A percentile compares a stretch with the other conserved stretches of the same genome.
phyloP scores from a whole-genome alignment of 2,329 filamentous ascomycete genomes.

The Bipolaris sorokiniana region DNA sequence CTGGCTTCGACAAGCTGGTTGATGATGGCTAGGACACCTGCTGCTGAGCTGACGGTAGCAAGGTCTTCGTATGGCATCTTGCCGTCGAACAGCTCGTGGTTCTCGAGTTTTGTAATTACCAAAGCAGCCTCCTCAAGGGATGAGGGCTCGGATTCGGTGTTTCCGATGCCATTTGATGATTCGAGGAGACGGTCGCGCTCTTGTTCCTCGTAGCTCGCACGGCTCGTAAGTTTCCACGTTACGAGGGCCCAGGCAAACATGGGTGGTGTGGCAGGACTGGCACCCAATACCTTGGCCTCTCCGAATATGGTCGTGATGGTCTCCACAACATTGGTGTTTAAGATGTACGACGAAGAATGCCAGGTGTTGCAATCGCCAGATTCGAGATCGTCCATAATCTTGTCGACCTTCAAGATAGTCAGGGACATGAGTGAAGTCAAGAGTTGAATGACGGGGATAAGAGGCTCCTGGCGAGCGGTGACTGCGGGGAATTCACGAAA shows the following conservation, averaged over 20 bases:
- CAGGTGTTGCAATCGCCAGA: constrained; percentile 34
- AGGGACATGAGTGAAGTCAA: constrained; percentile 74
- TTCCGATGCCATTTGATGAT: constrained; percentile 19
- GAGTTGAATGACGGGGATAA: constrained; percentile 70
- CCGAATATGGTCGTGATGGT: constrained; percentile 76
- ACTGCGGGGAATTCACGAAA: constrained; percentile 65
- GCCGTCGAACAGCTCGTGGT: constrained; percentile 35
- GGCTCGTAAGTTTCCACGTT: constrained; percentile 33
- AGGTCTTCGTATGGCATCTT: constrained; percentile 35
- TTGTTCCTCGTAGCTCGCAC: constrained; percentile 33
- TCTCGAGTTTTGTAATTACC: constrained; percentile 31
- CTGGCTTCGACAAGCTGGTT: constrained; percentile 34
- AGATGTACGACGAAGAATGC: constrained; percentile 65
- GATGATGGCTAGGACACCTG: constrained; percentile 35
- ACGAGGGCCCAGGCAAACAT: constrained; percentile 84
- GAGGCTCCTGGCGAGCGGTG: constrained; percentile 45
- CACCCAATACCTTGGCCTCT: constrained; percentile 58
- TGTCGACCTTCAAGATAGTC: constrained; percentile 71
- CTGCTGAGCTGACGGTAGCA: constrained; percentile 32
- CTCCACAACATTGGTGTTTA: constrained; percentile 71
- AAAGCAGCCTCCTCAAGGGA: constrained; percentile 38
- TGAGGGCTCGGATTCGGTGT: constrained; percentile 22
- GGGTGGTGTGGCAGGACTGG: constrained; percentile 72
- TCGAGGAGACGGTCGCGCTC: constrained; percentile 38
- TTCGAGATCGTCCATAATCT: constrained; percentile 59